Evolutionary conservation across 2,329 filamentous ascomycete genomes (phyloP), one percentile per base, ranked within the genome.

Genomic region (Calonectria ilicicola): DNA sequence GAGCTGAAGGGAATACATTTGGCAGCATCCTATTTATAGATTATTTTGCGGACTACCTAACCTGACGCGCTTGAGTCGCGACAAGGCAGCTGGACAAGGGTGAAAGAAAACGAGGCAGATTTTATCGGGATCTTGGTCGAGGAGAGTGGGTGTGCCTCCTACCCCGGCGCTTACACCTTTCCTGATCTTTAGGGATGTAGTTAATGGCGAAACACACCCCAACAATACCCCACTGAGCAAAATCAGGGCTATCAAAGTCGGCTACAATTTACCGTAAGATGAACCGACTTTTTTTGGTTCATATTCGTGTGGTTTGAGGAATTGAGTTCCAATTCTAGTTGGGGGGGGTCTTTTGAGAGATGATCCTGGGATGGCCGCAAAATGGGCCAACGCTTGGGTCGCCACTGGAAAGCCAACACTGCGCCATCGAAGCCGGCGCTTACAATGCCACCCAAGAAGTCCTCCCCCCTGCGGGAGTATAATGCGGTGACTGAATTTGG

Each of bases 311-410:
- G 32, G 9, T 35, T 8, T 35, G 29, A 35, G 12, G 12, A 35
- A 35, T 35, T 35, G 32, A 35, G 12, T 35, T 35, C 10, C 12
- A 10, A 10, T 4, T 12, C 8, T 10, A 35, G 7, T 35, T 35
- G 32, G 32, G 32, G 32, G 7, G 32, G 9, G 29, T 5, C 10
- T 12, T 35, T 35, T 21, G 12, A 10, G 19, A n/a, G 17, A 9
- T 29, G 29, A 8, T 5, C 42, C 27, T 19, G 17, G 7, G 29
- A 9, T 32, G 65, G 53, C 32, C 53, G 19, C 27, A 10, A 19
- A 68, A 27, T 17, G 42, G 65, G 65, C 65, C 53, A 58, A 49
- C 27, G 26, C 9, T 17, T 60, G 51, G 53, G 58, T 60, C 32
- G 3, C 21, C 14, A 12, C 12, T 38, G 35, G 7, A 9, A 19